Evolutionary conservation across 768 basidiomycete genomes (phyloP).

Genomic region (Tylopilus sp.): DNA sequence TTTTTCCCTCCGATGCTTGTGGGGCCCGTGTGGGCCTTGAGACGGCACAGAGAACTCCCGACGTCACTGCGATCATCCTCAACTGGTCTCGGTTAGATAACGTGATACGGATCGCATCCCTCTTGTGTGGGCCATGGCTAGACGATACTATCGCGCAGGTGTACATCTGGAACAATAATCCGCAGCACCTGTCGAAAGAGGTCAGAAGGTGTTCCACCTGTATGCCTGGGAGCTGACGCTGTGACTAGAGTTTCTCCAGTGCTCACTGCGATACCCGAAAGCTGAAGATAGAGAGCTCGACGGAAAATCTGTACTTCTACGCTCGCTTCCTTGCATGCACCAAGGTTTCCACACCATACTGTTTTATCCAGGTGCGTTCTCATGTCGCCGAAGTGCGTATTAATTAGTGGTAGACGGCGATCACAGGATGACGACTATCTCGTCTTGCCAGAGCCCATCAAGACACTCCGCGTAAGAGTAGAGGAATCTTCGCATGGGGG

Average conservation of each 20-base stretch:
- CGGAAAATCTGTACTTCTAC: conserved; percentile 56
- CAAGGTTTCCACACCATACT: conserved; percentile 47
- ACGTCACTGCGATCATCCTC: conserved; percentile 55
- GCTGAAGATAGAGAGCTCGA: conserved; percentile 55
- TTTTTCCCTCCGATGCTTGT: background rate
- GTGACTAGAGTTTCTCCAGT: conserved; percentile 38
- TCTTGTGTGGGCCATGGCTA: conserved; percentile 47
- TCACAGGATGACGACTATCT: conserved; percentile 68
- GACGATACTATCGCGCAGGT: conserved; percentile 46
- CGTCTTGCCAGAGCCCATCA: conserved; percentile 53
- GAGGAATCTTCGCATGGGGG: conserved; percentile 20
- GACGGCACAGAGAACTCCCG: conserved; percentile 21
- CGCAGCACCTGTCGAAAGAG: conserved; percentile 36
- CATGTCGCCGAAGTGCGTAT: background rate
- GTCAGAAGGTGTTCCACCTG: conserved; percentile 31
- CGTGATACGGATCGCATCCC: conserved; percentile 50
- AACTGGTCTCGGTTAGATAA: conserved; percentile 70
- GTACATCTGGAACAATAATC: conserved; percentile 64
- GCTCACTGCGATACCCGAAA: conserved; percentile 41
- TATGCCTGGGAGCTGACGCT: background rate
- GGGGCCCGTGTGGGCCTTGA: conserved; percentile 15
- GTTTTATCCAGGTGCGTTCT: conserved; percentile 55
- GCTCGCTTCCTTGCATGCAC: conserved; percentile 60
- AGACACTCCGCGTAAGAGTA: conserved; percentile 43
- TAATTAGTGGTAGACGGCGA: conserved; percentile 1